Percentiles rank a stretch among this genome's conserved stretches.
Evolutionary conservation across 1,284 basidiomycete genomes (phyloP).

Genomic region (Stereum hirsutum): DNA sequence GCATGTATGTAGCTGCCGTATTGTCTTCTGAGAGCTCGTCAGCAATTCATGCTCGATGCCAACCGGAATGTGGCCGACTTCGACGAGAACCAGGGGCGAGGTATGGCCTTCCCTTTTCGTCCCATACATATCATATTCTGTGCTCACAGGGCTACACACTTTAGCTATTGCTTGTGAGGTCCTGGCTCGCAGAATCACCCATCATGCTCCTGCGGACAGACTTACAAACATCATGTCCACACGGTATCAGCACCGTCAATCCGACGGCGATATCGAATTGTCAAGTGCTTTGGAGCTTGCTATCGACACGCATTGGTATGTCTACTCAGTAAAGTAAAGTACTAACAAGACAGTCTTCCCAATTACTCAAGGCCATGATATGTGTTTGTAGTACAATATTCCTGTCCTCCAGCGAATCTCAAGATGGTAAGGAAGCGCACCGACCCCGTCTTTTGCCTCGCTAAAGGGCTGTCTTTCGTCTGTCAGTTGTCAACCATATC

Average conservation of each 20-base stretch:
- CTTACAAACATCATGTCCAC: slow-evolving; percentile 68
- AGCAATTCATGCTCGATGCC: slow-evolving; percentile 72
- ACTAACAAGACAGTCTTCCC: background rate
- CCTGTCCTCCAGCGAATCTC: slow-evolving; percentile 80
- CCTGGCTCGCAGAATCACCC: slow-evolving; percentile 76
- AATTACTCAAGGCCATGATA: slow-evolving; percentile 7
- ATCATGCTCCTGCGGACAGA: slow-evolving; percentile 53
- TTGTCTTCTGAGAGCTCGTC: slow-evolving; percentile 72
- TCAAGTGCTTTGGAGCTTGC: slow-evolving; percentile 75
- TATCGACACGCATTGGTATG: slow-evolving; percentile 75
- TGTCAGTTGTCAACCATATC: slow-evolving; percentile 54
- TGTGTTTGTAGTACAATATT: slow-evolving; percentile 57
- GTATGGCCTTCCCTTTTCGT: slow-evolving; percentile 37
- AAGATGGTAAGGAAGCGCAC: slow-evolving; percentile 45
- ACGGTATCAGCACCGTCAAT: slow-evolving; percentile 64
- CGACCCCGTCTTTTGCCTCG: background rate
- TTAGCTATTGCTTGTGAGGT: slow-evolving; percentile 81
- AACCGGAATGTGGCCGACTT: slow-evolving; percentile 72
- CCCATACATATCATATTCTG: background rate
- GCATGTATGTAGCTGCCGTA: slow-evolving; percentile 53
- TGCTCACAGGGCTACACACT: background rate
- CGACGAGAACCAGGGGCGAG: slow-evolving; percentile 77
- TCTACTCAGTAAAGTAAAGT: no score
- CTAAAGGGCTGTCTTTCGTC: background rate
- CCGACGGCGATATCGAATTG: slow-evolving; percentile 72